Percentiles rank a stretch among this genome's conserved stretches.
phyloP scores from a whole-genome alignment of 495 filamentous ascomycete species.

The Immersiella caudata region DNA sequence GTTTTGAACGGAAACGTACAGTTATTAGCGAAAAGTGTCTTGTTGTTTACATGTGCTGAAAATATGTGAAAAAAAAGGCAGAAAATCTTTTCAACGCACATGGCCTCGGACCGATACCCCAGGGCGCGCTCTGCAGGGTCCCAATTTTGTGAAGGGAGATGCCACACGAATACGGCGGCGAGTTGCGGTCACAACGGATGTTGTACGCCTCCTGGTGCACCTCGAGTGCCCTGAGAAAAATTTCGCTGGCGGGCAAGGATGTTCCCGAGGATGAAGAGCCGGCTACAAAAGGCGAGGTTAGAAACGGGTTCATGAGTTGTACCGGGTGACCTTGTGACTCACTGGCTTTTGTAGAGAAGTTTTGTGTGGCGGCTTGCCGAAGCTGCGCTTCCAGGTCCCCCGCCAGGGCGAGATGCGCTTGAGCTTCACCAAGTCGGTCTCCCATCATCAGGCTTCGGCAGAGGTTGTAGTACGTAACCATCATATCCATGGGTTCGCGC shows the following conservation, averaged over 20 bases:
- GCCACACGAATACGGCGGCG: neutral
- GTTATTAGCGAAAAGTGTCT: too few relatives aligned
- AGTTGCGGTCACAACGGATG: neutral
- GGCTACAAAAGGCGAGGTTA: neutral
- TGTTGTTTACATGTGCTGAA: too few relatives aligned
- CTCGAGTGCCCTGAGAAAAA: neutral
- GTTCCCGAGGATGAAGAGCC: slow-evolving; percentile 5
- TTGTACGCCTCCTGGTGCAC: neutral
- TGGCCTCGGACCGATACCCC: too few relatives aligned
- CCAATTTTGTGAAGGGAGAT: slow-evolving; percentile 1
- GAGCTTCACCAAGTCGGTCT: neutral
- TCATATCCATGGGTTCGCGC: neutral
- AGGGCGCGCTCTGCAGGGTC: too few relatives aligned
- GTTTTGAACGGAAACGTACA: too few relatives aligned
- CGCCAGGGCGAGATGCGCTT: neutral
- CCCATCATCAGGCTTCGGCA: slow-evolving; percentile 10
- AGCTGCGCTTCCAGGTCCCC: neutral
- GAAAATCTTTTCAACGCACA: too few relatives aligned
- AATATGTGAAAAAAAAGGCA: too few relatives aligned
- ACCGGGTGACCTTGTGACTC: neutral
- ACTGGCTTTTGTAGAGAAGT: neutral
- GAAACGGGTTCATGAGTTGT: neutral
- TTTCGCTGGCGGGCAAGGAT: neutral
- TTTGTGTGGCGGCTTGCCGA: neutral
- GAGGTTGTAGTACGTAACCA: neutral